Conservation (phyloP, 176 grass and related monocot genomes). For the Oryza meridionalis region DNA sequence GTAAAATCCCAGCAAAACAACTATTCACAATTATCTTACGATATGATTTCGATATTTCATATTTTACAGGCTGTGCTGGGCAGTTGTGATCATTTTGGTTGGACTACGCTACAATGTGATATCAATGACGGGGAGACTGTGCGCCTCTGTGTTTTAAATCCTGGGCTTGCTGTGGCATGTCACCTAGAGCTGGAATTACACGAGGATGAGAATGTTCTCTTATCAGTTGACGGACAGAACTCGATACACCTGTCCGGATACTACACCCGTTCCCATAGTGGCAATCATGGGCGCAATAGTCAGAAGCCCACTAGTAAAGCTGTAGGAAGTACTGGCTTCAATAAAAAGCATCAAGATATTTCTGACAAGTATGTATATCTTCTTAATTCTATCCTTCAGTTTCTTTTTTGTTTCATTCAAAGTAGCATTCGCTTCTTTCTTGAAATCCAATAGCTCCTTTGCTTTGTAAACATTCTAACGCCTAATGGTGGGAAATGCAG, state of each 20-base stretch:
- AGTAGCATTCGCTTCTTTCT: background rate
- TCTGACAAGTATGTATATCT: too few species aligned
- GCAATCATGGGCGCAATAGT: background rate
- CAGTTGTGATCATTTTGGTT: background rate
- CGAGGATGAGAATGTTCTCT: slow-evolving; percentile 51
- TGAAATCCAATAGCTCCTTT: background rate
- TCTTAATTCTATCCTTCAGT: too few species aligned
- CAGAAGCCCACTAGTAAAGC: slow-evolving; percentile 14
- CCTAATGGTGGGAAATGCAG: background rate
- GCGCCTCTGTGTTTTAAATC: slow-evolving; percentile 45
- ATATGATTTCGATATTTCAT: background rate
- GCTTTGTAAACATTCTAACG: background rate
- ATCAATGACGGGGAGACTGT: slow-evolving; percentile 35
- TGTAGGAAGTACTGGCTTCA: background rate
- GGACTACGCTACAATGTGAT: slow-evolving; percentile 51
- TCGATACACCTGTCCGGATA: slow-evolving; percentile 53
- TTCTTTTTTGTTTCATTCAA: too few species aligned
- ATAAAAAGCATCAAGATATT: background rate
- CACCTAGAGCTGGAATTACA: slow-evolving; percentile 59
- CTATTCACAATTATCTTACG: too few species aligned
- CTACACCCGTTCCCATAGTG: background rate
- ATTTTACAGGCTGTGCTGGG: background rate
- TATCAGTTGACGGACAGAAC: slow-evolving; percentile 52
- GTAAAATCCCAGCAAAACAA: too few species aligned
- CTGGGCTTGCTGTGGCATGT: slow-evolving; percentile 25